Base-by-base conservation (phyloP, 495 filamentous ascomycete genomes). In the Neurospora sublineolata region DNA sequence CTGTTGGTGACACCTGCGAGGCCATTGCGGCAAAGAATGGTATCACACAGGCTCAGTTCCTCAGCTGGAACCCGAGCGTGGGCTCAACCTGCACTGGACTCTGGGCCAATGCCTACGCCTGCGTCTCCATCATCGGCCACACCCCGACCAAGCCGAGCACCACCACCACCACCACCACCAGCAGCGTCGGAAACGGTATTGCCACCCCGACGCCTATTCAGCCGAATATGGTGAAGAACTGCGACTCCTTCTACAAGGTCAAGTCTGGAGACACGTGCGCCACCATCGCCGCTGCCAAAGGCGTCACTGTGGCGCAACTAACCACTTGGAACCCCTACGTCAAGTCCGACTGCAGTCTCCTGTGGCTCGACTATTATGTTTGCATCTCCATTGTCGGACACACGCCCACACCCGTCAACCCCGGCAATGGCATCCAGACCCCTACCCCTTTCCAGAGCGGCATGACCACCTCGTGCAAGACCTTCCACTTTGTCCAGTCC, bases 211-310 rank as follows among this genome's bases (percentile, higher is more conserved):
- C 75, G 18, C 82, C 82, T 12, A 76, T 72, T 10, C 79, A 81
- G 75, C 74, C 79, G 16, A 79, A 78, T 42, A 81, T 82, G 67
- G 76, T 77, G 20, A 69, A 37, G 68, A 80, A 80, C 76, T 87
- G 85, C 77, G 73, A 81, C 71, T 74, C 78, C 60, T 86, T 83
- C 75, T 77, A 83, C 76, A 73, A 77, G 37, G 81, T 86, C 11
- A 37, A 72, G 23, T 36, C 52, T 2, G 83, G 81, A 67, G 85
- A 87, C 69, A 80, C 76, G 71, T 87, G 85, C 74, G 69, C 69
- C 9, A 75, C 75, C 39, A 78, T 87, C 44, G 81, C 82, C 38
- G 42, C 69, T 12, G 46, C 58, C 18, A 37, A 76, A 60, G 73
- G 77, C 14, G 80, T 83, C 68, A 76, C 76, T 68, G 37, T 79